These are phyloP conservation scores for Lodderomyces theae DNA, from an alignment of 1,139 yeast genomes.

Conservation along the genomic window DNA sequence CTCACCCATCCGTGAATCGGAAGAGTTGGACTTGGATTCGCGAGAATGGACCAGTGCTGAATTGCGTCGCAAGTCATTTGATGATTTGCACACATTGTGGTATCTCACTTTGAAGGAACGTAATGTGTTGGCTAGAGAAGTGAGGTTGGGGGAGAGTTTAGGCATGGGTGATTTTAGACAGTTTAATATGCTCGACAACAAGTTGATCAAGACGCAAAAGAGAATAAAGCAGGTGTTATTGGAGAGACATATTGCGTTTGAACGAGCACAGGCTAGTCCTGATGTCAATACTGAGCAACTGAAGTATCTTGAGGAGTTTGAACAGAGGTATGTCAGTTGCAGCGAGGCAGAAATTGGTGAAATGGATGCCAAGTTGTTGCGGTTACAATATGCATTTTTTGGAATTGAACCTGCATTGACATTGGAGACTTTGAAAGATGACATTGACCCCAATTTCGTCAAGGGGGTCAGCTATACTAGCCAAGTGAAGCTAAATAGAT, in stretches of 20 bases:
- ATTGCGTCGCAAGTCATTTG: slow-evolving; percentile 85
- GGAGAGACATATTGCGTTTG: slow-evolving; percentile 77
- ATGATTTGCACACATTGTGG: slow-evolving; percentile 91
- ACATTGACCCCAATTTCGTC: slow-evolving; percentile 53
- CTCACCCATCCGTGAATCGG: slow-evolving; percentile 53
- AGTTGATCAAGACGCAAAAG: slow-evolving; percentile 40
- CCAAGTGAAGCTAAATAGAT: slow-evolving; percentile 53
- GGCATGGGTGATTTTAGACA: slow-evolving; percentile 26
- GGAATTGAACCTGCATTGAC: slow-evolving; percentile 60
- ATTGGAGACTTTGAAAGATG: slow-evolving; percentile 44
- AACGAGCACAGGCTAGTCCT: slow-evolving; percentile 54
- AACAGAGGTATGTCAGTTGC: slow-evolving; percentile 52
- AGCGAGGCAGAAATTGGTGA: slow-evolving; percentile 48
- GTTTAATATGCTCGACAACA: slow-evolving; percentile 33
- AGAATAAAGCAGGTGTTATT: slow-evolving; percentile 82
- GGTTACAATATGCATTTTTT: slow-evolving; percentile 77
- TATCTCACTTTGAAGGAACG: slow-evolving; percentile 81
- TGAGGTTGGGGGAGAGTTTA: slow-evolving; percentile 40
- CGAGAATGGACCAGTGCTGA: slow-evolving; percentile 89
- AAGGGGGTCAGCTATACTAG: slow-evolving; percentile 70
- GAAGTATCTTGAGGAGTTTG: slow-evolving; percentile 56
- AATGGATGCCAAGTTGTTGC: slow-evolving; percentile 65
- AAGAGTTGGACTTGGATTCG: slow-evolving; percentile 55
- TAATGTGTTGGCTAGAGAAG: slow-evolving; percentile 76
- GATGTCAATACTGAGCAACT: slow-evolving; percentile 32